Evolutionary conservation across 2,329 filamentous ascomycete genomes (phyloP).

Genomic region (Alternaria dauci): DNA sequence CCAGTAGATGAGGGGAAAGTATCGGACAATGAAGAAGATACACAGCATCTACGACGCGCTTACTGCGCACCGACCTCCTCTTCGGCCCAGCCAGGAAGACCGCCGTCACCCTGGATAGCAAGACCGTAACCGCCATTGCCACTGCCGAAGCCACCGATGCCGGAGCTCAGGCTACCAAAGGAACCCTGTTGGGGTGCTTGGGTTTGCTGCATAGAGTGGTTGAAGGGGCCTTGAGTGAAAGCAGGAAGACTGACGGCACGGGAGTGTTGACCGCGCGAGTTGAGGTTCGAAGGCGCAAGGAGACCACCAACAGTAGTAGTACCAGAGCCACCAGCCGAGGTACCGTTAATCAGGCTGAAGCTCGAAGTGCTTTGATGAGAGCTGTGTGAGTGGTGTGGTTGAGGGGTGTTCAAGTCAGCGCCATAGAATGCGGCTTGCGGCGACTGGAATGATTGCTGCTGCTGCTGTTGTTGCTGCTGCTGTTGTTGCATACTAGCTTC

Average conservation of each 20-base stretch:
- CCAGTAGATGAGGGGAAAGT: constrained; percentile 37
- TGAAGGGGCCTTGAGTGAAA: constrained; percentile 68
- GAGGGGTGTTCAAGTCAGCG: constrained; percentile 67
- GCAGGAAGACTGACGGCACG: constrained; percentile 89
- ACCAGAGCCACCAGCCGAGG: constrained; percentile 55
- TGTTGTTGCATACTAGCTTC: constrained; percentile 48
- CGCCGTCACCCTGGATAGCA: constrained; percentile 66
- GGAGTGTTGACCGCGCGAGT: constrained; percentile 69
- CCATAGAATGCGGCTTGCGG: constrained; percentile 86
- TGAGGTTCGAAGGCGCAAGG: constrained; percentile 73
- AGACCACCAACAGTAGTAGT: constrained; percentile 79
- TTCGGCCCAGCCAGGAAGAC: constrained; percentile 69
- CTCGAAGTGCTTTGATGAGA: constrained; percentile 63
- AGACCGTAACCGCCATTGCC: constrained; percentile 65
- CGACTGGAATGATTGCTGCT: constrained; percentile 70
- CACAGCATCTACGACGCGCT: constrained; percentile 13
- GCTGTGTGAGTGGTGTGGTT: constrained; percentile 67
- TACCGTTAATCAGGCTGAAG: constrained; percentile 59
- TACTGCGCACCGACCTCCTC: constrained; percentile 67
- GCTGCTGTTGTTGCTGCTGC: constrained; percentile 38
- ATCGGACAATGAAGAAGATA: constrained; percentile 45
- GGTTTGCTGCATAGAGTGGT: constrained; percentile 50
- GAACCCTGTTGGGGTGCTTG: constrained; percentile 55
- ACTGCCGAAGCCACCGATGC: constrained; percentile 64
- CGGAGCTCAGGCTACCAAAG: constrained; percentile 67